Base-by-base conservation (phyloP, 2,329 filamentous ascomycete genomes). In the Colletotrichum tamarilloi region DNA sequence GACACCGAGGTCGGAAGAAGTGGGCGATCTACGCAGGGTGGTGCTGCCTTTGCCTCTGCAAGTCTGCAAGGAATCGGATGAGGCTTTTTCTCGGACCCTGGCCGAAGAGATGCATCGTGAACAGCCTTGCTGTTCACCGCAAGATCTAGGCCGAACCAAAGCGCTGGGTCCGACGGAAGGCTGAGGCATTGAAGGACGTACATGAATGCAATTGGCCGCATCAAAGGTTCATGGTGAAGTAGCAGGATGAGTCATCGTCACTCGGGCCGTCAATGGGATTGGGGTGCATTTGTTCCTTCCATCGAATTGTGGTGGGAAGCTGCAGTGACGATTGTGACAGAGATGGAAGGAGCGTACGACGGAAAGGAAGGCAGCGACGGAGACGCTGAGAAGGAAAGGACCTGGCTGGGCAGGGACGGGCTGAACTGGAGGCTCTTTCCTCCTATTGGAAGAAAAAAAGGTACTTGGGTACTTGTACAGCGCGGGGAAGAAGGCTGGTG, bases 401-500 rank as follows among this genome's bases (percentile, higher is more conserved):
- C 16, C 35, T 49, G 46, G 46, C 62, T 53, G 62, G 52, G 49
- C n/a, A 16, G 52, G 58, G 59, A 53, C 53, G 62, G 53, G 26
- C 67, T 70, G 55, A 56, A 22, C 24, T 35, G 60, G 19, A 19
- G n/a, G 42, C 56, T 58, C 62, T 52, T 67, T 60, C 62, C 59
- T 38, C 14, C 62, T 28, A 46, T 56, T 32, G 42, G 46, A 59
- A 56, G 42, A 38, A 26, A 56, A 46, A 62, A 68, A 62, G 35
- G 68, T 68, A 67, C 64, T 16, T 32, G 32, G 42, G 49, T 72
- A 67, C 68, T 62, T 72, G 35, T 49, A 8, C 64, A 72, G 74
- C 74, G 74, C 74, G 74, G 74, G 74, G 74, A 75, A 74, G 42
- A 49, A 73, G 67, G 68, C 67, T 65, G 38, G 60, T 49, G 16